Percentiles rank a stretch among this genome's conserved stretches.
These are phyloP conservation scores for Pochonia chlamydosporia DNA, from an alignment of 2,329 filamentous ascomycete genomes.

Conservation along the genomic window DNA sequence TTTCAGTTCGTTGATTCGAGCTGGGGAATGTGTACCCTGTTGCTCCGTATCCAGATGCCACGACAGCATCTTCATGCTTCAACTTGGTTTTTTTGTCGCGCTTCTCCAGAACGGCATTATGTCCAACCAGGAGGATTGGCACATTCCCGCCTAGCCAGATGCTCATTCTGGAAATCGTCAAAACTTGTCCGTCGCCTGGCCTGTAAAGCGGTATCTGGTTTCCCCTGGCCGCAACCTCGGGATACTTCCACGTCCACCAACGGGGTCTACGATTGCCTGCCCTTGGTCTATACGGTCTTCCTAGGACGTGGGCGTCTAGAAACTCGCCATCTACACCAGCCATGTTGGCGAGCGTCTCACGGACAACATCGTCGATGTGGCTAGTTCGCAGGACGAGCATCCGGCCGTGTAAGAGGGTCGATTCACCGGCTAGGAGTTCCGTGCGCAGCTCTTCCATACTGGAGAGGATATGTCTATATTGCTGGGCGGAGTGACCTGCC, in stretches of 20 bases:
- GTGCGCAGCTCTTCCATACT: constrained; percentile 9
- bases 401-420: neutral
- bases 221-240: neutral
- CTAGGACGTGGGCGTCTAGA: constrained; percentile 5
- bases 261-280: neutral
- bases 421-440: constrained; percentile 8
- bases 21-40: too few relatives aligned
- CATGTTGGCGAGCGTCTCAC: constrained; percentile 3
- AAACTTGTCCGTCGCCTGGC: neutral
- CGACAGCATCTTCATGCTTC: too few relatives aligned
- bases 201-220: neutral
- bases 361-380: neutral
- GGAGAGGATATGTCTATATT: constrained; percentile 8
- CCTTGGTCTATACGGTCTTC: constrained; percentile 6
- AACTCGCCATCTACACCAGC: constrained; percentile 9
- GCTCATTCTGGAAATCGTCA: constrained; percentile 1
- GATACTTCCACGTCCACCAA: constrained; percentile 13
- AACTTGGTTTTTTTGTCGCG: too few relatives aligned
- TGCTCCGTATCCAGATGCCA: too few relatives aligned
- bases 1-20: neutral
- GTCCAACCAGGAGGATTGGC: neutral
- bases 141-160: neutral
- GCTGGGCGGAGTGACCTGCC: constrained; percentile 2
- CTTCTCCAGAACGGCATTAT: too few relatives aligned
- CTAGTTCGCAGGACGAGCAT: constrained; percentile 1